Base-by-base conservation (phyloP, 306 rosid species). In the Dalbergia cochinchinensis region DNA sequence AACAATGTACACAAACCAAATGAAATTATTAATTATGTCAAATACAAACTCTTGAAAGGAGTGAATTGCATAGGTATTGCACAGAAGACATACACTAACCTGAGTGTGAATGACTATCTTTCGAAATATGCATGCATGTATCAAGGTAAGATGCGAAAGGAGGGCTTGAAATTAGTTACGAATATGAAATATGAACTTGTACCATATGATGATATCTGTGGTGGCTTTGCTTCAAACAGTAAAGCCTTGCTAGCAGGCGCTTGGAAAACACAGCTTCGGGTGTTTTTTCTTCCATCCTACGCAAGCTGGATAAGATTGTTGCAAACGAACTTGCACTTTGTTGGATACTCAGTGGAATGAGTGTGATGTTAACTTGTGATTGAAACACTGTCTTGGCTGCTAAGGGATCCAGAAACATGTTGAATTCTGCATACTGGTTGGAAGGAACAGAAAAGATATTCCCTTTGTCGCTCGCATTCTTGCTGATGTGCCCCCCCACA, bases 361-460 rank as follows among this genome's bases (percentile, higher is more conserved):
- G 91, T 50, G 88, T 91, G 82, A 95, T 85, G 77, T 86, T 85
- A 37, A 90, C 80, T 35, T 65, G 18, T 5, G 99, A 95, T 66
- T 86, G 80, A 31, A 91, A 84, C 16, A 95, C 94, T 0, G 71
- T 77, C 62, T 89, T 91, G 68, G 98, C 97, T 79, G 96, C 97
- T 34, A 89, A 55, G 34, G 99, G 99, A 65, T 95, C 98, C 48
- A 95, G 85, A 64, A 90, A 92, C 92, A 95, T 90, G 37, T 93
- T 93, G 89, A 93, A 89, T 79, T 95, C 99, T 69, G 96, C 97
- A 84, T 90, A 89, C 71, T 73, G 14, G 63, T 90, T 91, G 16
- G 96, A 91, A 51, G 98, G 90, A 78, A 89, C 74, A 7, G 97
- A 74, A 73, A 93, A 95, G 35, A 93, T 64, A 73, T 95, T 91